Conservation (phyloP, 78 protist species). For the Guillardia theta region DNA sequence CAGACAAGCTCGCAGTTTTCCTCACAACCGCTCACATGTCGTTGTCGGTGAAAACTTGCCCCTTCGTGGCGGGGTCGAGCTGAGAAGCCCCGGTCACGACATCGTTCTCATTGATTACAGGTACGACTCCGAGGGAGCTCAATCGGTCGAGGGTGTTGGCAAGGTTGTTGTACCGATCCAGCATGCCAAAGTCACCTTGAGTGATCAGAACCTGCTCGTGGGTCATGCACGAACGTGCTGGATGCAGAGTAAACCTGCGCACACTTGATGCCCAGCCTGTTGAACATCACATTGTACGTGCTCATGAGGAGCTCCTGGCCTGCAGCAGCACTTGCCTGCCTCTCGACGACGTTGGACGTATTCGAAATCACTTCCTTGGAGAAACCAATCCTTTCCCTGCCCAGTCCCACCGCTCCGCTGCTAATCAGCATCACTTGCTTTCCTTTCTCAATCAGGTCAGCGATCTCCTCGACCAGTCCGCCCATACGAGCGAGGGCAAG, state of each 20-base stretch:
- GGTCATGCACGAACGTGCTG: no score
- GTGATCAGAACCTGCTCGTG: neutral
- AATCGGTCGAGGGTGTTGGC: conserved; percentile 40
- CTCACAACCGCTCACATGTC: no score
- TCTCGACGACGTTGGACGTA: neutral
- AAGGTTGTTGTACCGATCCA: conserved; percentile 24
- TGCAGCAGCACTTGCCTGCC: conserved; percentile 34
- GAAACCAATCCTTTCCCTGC: neutral
- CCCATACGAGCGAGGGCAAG: conserved; percentile 52
- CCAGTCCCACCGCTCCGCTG: conserved; percentile 49
- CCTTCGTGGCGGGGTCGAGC: neutral
- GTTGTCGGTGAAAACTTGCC: neutral
- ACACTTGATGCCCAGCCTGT: neutral
- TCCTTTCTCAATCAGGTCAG: neutral
- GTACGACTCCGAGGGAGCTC: conserved; percentile 35
- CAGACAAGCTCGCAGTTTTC: no score
- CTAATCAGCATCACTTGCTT: conserved; percentile 55
- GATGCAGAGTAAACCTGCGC: conserved; percentile 50
- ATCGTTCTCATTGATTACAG: conserved; percentile 74
- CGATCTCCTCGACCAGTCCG: conserved; percentile 46
- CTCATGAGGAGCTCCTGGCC: conserved; percentile 56
- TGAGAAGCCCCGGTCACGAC: conserved; percentile 32
- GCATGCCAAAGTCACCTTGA: neutral
- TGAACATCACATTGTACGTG: conserved; percentile 50
- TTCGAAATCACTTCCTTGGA: neutral